Base-by-base conservation (phyloP, 768 basidiomycete species). In the Basidioascus undulatus region DNA sequence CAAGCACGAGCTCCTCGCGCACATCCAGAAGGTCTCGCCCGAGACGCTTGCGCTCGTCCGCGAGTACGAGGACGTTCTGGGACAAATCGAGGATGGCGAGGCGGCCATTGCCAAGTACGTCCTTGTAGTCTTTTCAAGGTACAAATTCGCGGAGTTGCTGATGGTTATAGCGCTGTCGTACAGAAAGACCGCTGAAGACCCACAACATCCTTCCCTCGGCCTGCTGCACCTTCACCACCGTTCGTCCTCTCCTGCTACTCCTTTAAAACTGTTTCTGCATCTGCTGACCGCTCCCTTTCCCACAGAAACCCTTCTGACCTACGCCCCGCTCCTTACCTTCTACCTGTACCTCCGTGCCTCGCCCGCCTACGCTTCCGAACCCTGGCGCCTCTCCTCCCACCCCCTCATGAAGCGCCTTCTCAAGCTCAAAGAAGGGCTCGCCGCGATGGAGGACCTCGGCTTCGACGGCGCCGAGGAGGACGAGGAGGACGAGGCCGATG, bases 141-240 rank as follows among this genome's bases (percentile, higher is more conserved):
- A 27, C n/a, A 25, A 12, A 7, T 5, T 7, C 10, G 20, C 13
- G 20, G n/a, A 21, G 18, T n/a, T 36, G 7, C 20, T 36, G 5
- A 15, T 6, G 35, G 11, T 33, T 21, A 30, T 11, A 5, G 9
- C 16, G n/a, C 21, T 9, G 20, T 35, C 19, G 12, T 21, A 19
- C 50, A 81, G 78, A 39, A 44, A 70, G 15, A 59, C 70, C 44
- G 51, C 59, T 12, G 56, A 64, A 23, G 59, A 64, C 33, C 55
- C 67, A 0, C 69, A 76, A 35, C 51, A 65, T n/a, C 61, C 72
- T 4, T 65, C 62, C 42, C 61, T 72, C 20, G 77, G 78, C 37
- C 70, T 87, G 64, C 58, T 74, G 38, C 77, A 86, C 53, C 61
- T 87, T 33, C 75, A 89, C 59, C 81, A 89, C 54, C 87, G 87